Evolutionary conservation across 192 early-diverging fungal genomes (phyloP), one percentile per base, ranked within the genome.

Genomic region (Backusella tuberculispora): DNA sequence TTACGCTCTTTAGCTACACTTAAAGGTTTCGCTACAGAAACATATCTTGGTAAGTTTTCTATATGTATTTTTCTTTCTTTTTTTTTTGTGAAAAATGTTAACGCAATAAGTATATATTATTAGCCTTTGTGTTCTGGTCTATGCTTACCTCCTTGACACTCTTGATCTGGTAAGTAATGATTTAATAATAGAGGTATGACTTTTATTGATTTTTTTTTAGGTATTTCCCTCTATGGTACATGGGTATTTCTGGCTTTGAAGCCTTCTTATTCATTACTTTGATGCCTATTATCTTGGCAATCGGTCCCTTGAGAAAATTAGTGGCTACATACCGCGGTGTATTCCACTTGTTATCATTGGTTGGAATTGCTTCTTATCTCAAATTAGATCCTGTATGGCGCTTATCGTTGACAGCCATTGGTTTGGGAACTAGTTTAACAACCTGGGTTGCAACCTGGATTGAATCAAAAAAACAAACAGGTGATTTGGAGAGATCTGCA

Each of bases 191-290:
- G 14, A 17, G 24, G 37, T n/a, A 6, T n/a, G 17, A 2, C 12
- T 40, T 66, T n/a, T 66, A 40, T 66, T 66, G 6, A 66, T 66
- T n/a, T 10, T 56, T 24, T 60, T 60, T 88, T 69, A 91, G 93
- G 93, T 94, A 94, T 77, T 94, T 94, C 76, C 93, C 93, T 24
- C 81, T 94, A 41, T 94, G 92, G 90, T 86, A 92, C 80, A 94
- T 94, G 93, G 93, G 93, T 4, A 86, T 94, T 76, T 93, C 92
- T 14, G 93, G 93, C 66, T 93, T 88, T 74, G 93, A 94, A 75
- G 89, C 87, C 6, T 89, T 88, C 40, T 80, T 94, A 74, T 85
- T 94, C 15, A 83, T 88, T 17, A 91, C 89, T 43, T 64, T 86
- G 13, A 76, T 86, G 9, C 88, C 91, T 1, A 77, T 85, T 19